A percentile compares a stretch with the other conserved stretches of the same genome.
These are phyloP conservation scores for Sclerotinia trifoliorum DNA, from an alignment of 2,329 filamentous ascomycete genomes.

Conservation along the genomic window DNA sequence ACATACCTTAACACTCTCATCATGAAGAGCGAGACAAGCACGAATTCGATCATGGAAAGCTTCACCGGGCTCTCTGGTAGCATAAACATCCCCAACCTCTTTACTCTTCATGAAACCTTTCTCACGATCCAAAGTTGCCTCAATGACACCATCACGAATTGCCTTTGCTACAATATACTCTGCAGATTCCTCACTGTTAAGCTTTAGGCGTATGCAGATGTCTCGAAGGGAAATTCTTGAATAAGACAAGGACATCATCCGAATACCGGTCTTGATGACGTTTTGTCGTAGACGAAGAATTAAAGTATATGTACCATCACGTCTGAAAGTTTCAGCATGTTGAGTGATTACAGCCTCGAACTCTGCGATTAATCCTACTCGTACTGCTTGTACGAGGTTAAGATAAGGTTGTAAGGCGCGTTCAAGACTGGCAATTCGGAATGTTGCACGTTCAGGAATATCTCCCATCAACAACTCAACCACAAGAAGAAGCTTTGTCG, in stretches of 20 bases:
- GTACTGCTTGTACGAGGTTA: slow-evolving; percentile 88
- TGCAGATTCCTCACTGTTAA: slow-evolving; percentile 94
- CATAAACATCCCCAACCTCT: slow-evolving; percentile 92
- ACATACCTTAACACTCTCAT: slow-evolving; percentile 94
- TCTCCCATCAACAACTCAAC: slow-evolving; percentile 98
- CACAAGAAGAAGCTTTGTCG: slow-evolving; percentile 92
- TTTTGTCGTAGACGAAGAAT: slow-evolving; percentile 95
- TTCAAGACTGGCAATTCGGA: slow-evolving; percentile 86
- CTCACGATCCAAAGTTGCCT: slow-evolving; percentile 91
- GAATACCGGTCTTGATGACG: slow-evolving; percentile 98
- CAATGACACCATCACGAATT: slow-evolving; percentile 94
- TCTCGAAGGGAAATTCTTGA: slow-evolving; percentile 95
- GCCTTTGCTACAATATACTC: slow-evolving; percentile 99
- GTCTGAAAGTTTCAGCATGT: slow-evolving; percentile 81
- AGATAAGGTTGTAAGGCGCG: slow-evolving; percentile 89
- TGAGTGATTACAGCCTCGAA: slow-evolving; percentile 85
- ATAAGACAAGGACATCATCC: slow-evolving; percentile 98
- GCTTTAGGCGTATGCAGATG: slow-evolving; percentile 90
- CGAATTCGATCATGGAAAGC: slow-evolving; percentile 96
- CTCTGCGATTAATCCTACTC: slow-evolving; percentile 91
- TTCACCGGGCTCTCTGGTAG: slow-evolving; percentile 91
- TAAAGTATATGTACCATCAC: slow-evolving; percentile 91
- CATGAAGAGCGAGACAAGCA: slow-evolving; percentile 86
- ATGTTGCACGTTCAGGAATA: slow-evolving; percentile 91
- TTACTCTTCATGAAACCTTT: slow-evolving; percentile 98